Base-by-base conservation (phyloP, 164 flowering plant genomes). In the Annona cherimola region DNA sequence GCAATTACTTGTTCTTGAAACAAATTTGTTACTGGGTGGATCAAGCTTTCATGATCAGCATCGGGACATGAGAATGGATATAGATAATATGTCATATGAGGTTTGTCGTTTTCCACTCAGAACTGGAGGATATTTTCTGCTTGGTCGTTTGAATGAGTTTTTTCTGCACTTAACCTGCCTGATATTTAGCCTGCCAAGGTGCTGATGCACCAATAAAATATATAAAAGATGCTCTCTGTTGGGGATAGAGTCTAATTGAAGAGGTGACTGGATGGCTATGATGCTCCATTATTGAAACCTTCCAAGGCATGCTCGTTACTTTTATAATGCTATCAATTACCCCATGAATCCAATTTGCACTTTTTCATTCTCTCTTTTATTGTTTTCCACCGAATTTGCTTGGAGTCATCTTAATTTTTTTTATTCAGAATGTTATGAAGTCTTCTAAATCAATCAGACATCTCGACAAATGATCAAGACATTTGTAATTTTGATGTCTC, bases 31-130 rank as follows among this genome's bases (percentile, higher is more conserved):
- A 78, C 83, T 88, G 61, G 80, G 86, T 68, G 89, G 94, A 67
- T 81, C 91, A 69, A 75, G 79, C 77, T 80, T 87, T 78, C 81
- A 84, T 75, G 99, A 95, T 76, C 98, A 87, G 80, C 99, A 95
- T 61, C 81, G 94, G 74, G 98, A 93, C 76, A 88, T 95, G 99
- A 89, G 99, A 86, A 75, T 95, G 70, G 99, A 95, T 78, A 93
- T 95, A 65, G 99, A 95, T 80, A 86, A 87, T 81, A 93, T 95
- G 99, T 89, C 99, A 54, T 95, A 95, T 79, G 99, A 95, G 98
- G 99, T 95, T 61, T 78, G 87, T 61, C 77, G 45, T 40, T 69
- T 26, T 8, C 65, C 57, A 50, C 59, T n/a, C 26, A 19, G 19
- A 61, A 19, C 57, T 50, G 57, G 14, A 50, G 9, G 57, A 50